Base-by-base conservation (phyloP, 208 protist species). In the Leishmania arabica region DNA sequence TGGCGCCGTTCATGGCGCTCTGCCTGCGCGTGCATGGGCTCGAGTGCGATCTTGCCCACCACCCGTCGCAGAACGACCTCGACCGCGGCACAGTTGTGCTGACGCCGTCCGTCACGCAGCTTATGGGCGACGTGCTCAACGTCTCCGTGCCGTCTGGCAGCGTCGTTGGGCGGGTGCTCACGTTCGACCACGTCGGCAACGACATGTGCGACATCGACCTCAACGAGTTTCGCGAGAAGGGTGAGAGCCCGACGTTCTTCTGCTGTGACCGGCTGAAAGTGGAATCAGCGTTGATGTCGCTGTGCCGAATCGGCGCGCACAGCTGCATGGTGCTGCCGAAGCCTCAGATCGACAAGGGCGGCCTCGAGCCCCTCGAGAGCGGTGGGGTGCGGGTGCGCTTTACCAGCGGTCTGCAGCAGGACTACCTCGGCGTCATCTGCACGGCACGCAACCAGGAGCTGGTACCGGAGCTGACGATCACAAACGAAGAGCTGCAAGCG, bases 201-300 rank as follows among this genome's bases (percentile, higher is more conserved):
- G 94, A 98, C 75, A 95, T 98, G 90, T 97, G 90, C 81, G 95
- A 98, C 77, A 86, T 98, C 45, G 94, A 98, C 82, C 86, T 98
- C 19, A 97, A 98, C 76, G 93, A 97, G 80, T 97, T 97, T 73
- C 95, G 95, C 51, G 94, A 96, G 80, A 94, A 96, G 82, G 95
- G 95, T n/a, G 95, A 98, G 88, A 97, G 92, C 70, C 94, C 94
- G n/a, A 98, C 96, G 4, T 98, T 98, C 85, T 98, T 97, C 79
- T 97, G 93, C 88, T 98, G 95, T 71, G 93, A 98, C 73, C 86
- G 95, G 1, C 87, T 91, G 17, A 97, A 97, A 82, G 89, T 98
- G 68, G 91, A 97, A 84, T 87, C 88, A 3, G 90, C 93, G 62
- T 80, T 98, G 83, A 78, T 98, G 42, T 95, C 93, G 42, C 85